phyloP scores from a whole-genome alignment of 2,329 filamentous ascomycete genomes.

The Pseudophaeomoniella oleicola region DNA sequence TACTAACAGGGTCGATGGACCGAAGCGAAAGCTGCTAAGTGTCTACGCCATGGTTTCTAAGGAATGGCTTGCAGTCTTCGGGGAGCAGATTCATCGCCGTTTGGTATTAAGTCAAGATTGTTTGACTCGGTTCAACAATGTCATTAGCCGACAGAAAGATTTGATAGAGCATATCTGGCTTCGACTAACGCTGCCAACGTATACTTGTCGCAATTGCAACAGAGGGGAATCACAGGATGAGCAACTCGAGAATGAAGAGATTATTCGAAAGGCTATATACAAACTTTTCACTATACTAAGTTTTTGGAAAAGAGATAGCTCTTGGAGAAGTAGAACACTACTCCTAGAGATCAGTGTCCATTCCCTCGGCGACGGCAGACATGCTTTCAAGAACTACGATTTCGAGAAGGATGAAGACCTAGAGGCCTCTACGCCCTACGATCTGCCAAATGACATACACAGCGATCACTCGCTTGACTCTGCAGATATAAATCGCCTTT shows the following conservation, averaged over 20 bases:
- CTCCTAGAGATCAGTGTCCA: conserved; percentile 2
- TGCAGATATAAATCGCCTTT: no score
- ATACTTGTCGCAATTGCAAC: conserved; percentile 1
- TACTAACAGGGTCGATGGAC: not conserved
- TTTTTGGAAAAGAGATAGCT: not conserved
- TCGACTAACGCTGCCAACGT: conserved; percentile 1
- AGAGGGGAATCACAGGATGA: not conserved
- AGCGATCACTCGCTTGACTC: no score
- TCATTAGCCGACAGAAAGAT: not conserved
- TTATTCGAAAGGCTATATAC: not conserved
- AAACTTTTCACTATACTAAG: not conserved
- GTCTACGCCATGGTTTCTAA: conserved; percentile 1
- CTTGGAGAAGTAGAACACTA: not conserved
- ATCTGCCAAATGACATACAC: no score
- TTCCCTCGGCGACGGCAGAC: not conserved
- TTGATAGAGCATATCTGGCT: conserved; percentile 2
- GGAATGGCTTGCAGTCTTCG: conserved; percentile 2
- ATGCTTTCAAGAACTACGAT: no score
- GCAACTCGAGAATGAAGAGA: not conserved
- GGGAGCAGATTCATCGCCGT: not conserved
- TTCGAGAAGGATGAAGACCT: no score
- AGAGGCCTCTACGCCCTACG: no score
- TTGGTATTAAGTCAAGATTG: not conserved
- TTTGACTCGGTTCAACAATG: not conserved
- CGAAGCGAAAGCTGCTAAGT: not conserved